Conservation (phyloP, 1,139 yeast species). For the Hemisphaericaspora subhashii region DNA sequence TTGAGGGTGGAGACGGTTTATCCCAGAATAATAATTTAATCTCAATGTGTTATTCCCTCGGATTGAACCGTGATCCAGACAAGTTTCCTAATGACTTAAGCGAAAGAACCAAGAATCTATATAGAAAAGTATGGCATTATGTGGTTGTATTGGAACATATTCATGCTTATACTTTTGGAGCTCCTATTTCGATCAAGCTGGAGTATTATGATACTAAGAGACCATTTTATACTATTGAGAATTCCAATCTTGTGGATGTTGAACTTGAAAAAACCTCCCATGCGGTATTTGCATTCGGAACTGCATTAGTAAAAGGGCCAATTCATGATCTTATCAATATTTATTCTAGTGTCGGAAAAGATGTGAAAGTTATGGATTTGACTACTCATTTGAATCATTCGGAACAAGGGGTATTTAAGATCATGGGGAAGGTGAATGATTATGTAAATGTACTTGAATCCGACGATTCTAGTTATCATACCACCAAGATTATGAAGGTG, state of each 20-base stretch:
- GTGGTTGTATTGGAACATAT: conserved; percentile 34
- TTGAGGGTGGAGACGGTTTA: conserved; percentile 45
- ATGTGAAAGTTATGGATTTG: conserved; percentile 13
- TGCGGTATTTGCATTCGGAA: conserved; percentile 19
- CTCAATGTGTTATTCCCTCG: conserved; percentile 45
- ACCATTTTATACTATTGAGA: conserved; percentile 25
- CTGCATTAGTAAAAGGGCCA: conserved; percentile 18
- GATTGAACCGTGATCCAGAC: conserved; percentile 46
- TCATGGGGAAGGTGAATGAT: conserved; percentile 28
- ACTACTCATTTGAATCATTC: conserved; percentile 29
- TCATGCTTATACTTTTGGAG: conserved; percentile 41
- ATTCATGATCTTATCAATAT: conserved; percentile 9
- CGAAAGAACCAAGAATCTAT: conserved; percentile 31
- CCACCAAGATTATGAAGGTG: conserved; percentile 36
- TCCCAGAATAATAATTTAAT: conserved; percentile 36
- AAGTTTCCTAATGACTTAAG: conserved; percentile 19
- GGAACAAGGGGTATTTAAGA: conserved; percentile 25
- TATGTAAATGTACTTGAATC: conserved; percentile 29
- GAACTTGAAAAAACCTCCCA: conserved; percentile 18
- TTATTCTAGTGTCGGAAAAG: conserved; percentile 6
- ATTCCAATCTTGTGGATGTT: conserved; percentile 14
- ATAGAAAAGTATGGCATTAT: conserved; percentile 54
- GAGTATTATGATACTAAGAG: conserved; percentile 38
- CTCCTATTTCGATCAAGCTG: conserved; percentile 30
- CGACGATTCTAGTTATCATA: conserved; percentile 16